These are phyloP conservation scores for Blakeslea trispora DNA, from an alignment of 371 early-diverging fungal genomes.

Conservation along the genomic window DNA sequence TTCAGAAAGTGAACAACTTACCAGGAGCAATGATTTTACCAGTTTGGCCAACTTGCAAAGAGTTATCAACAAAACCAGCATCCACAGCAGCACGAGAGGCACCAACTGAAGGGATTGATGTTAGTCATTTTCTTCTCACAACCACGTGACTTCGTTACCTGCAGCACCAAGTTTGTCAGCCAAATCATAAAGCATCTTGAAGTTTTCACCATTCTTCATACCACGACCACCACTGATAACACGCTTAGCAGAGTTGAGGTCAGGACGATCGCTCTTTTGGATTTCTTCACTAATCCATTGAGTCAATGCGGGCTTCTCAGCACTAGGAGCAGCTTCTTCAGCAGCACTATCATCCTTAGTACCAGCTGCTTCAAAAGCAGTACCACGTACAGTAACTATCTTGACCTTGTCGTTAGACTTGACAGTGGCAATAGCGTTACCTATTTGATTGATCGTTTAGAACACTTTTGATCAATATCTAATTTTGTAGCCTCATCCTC, in stretches of 20 bases:
- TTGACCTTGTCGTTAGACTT: slow-evolving; percentile 87
- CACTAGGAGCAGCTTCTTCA: slow-evolving; percentile 67
- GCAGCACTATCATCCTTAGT: slow-evolving; percentile 55
- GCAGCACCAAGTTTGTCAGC: slow-evolving; percentile 96
- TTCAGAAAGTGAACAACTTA: slow-evolving; percentile 18
- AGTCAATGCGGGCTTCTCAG: slow-evolving; percentile 62
- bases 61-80: slow-evolving; percentile 96
- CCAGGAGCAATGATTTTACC: slow-evolving; percentile 97
- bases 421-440: slow-evolving; percentile 97
- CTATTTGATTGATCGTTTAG: too few species aligned
- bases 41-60: slow-evolving; percentile 97
- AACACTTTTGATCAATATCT: too few species aligned
- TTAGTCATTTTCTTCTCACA: slow-evolving; percentile 21
- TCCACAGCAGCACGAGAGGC: slow-evolving; percentile 98
- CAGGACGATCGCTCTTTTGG: slow-evolving; percentile 94
- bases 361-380: slow-evolving; percentile 83
- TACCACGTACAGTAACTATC: slow-evolving; percentile 89
- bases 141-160: slow-evolving; percentile 55
- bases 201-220: slow-evolving; percentile 96
- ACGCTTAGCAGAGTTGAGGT: slow-evolving; percentile 84
- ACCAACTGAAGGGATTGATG: slow-evolving; percentile 70
- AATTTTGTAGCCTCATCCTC: too few species aligned
- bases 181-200: slow-evolving; percentile 87
- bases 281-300: slow-evolving; percentile 91
- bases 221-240: slow-evolving; percentile 96